A percentile compares a stretch with the other conserved stretches of the same genome.
phyloP scores from a whole-genome alignment of 768 basidiomycete genomes.

The Xanthoconium stramineum region DNA sequence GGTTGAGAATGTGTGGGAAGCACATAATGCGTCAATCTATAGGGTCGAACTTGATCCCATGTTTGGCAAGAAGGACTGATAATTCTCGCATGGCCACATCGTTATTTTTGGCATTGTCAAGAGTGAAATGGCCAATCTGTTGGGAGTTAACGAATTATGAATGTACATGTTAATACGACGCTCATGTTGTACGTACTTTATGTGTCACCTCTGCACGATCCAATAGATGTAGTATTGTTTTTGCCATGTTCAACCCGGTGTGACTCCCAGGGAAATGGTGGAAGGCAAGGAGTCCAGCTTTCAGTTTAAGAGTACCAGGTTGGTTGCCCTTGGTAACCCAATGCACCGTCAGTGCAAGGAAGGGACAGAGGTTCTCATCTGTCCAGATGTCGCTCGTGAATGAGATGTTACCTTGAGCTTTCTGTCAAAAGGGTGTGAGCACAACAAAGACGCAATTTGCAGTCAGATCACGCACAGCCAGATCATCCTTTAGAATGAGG shows the following conservation, averaged over 20 bases:
- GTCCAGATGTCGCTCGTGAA: neutral
- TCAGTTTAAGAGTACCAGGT: neutral
- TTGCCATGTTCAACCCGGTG: neutral
- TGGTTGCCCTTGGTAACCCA: neutral
- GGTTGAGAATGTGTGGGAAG: too few species aligned
- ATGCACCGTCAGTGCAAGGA: neutral
- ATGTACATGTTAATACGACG: too few species aligned
- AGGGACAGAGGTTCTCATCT: neutral
- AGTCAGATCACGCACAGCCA: neutral
- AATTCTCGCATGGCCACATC: too few species aligned
- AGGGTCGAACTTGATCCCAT: too few species aligned
- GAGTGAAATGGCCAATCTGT: constrained; percentile 1
- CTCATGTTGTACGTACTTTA: neutral
- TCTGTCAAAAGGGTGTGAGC: neutral
- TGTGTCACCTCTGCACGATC: neutral
- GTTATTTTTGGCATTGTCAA: constrained; percentile 10
- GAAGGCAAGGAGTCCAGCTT: neutral
- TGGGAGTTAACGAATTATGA: too few species aligned
- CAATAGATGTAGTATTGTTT: neutral
- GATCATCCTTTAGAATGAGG: neutral
- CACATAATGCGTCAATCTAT: too few species aligned
- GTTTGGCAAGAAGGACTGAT: too few species aligned
- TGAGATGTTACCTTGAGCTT: neutral
- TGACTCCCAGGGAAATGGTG: neutral
- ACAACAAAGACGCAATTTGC: too few species aligned